These are phyloP conservation scores for Tritrichomonas musculus DNA, from an alignment of 208 protist species.

Conservation along the genomic window DNA sequence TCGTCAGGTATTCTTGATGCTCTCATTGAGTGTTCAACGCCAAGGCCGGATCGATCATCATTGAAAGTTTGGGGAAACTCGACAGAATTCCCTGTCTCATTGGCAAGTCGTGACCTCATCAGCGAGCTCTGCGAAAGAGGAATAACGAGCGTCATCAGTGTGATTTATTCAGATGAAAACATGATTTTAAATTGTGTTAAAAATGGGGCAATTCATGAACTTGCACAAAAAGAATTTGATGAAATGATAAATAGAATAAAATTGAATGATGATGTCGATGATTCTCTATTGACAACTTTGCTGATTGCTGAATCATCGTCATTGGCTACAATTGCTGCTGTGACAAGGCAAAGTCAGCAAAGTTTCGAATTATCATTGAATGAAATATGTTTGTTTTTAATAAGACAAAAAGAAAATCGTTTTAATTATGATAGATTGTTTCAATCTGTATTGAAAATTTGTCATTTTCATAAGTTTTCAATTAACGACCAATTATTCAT, in stretches of 20 bases:
- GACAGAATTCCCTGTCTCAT: background rate
- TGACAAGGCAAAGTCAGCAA: no score
- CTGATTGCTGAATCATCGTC: no score
- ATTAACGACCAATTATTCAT: no score
- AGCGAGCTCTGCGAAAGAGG: background rate
- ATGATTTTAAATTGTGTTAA: background rate
- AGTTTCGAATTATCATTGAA: no score
- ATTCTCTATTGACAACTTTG: no score
- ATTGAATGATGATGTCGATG: background rate
- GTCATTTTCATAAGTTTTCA: no score
- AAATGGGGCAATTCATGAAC: background rate
- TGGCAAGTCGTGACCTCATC: background rate
- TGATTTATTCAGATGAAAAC: background rate
- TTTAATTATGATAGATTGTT: no score
- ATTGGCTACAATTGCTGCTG: no score
- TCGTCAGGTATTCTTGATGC: background rate
- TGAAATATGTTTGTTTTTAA: no score
- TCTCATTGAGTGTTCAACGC: background rate
- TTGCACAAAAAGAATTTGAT: background rate
- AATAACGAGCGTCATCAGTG: background rate
- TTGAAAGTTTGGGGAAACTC: background rate
- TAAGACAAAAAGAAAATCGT: no score
- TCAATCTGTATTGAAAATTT: no score
- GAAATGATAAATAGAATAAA: background rate
- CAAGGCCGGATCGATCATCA: background rate